Evolutionary conservation across 148 eudicot species (phyloP), one percentile per base, ranked within the genome.

Genomic region (Chenopodium suecicum): DNA sequence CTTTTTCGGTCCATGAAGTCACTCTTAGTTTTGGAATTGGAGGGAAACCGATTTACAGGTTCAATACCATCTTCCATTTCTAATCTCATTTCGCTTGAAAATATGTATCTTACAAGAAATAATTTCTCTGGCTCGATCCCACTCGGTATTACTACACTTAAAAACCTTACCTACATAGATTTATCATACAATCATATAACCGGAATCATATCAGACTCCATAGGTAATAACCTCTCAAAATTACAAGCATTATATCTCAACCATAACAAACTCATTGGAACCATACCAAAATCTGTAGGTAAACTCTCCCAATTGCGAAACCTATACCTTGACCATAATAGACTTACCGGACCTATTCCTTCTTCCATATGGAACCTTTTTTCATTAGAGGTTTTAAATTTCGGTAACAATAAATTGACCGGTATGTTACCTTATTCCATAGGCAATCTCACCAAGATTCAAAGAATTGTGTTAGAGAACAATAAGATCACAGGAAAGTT

Each of bases 251-350:
- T 93, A 22, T 85, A 78, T 74, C 88, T 94, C 19, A 81, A 85
- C 52, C 32, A 84, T 0, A 95, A 95, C 77, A 80, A 78, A 3
- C 82, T 95, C 8, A 66, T 64, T 0, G 97, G 97, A 12, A 72
- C 46, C 20, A 81, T 94, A 67, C 97, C 93, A 5, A 29, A 67
- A 2, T 88, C 95, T 0, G 77, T 92, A 17, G 95, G 94, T 7
- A 76, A 79, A 9, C 89, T 93, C 9, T 81, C 91, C 17, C 65
- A 79, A 7, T 67, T 93, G 13, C 16, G 17, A 1, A 60, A 70
- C 0, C 47, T 92, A 22, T 87, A 85, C 79, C 88, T 93, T 9
- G 75, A 88, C 58, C 67, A 84, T 0, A 93, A 93, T 76, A 83
- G 78, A 9, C 80, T 93, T 14, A 56, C 66, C 0, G 94, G 96